Conservation (phyloP, 345 rosid genomes). For the Camelina sativa region DNA sequence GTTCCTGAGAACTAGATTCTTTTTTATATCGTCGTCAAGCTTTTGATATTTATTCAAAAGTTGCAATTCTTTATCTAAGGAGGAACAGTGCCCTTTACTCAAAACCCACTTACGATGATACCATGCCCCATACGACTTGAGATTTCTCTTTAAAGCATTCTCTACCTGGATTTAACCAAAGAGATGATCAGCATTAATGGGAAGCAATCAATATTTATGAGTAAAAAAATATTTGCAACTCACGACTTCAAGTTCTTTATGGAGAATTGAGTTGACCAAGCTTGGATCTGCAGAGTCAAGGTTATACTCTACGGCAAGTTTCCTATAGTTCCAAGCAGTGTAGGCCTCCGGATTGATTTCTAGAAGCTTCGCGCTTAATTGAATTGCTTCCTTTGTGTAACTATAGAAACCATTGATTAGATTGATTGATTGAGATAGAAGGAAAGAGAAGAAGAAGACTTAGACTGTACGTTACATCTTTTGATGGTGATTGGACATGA, state of each 20-base stretch:
- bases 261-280: slow-evolving; percentile 53
- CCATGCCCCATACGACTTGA: slow-evolving; percentile 83
- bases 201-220: background rate
- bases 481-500: slow-evolving; percentile 62
- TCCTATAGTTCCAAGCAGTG: slow-evolving; percentile 86
- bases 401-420: slow-evolving; percentile 33
- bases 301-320: slow-evolving; percentile 53
- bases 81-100: background rate
- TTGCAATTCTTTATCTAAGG: slow-evolving; percentile 38
- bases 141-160: background rate
- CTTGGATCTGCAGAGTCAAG: slow-evolving; percentile 52
- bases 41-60: slow-evolving; percentile 59
- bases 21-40: slow-evolving; percentile 39
- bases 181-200: background rate
- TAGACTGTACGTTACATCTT: slow-evolving; percentile 51
- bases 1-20: slow-evolving; percentile 45
- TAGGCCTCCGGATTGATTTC: slow-evolving; percentile 72
- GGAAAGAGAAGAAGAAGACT: too few species aligned
- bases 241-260: slow-evolving; percentile 69
- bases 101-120: slow-evolving; percentile 86
- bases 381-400: slow-evolving; percentile 69
- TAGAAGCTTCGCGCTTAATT: slow-evolving; percentile 68
- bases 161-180: background rate
- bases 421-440: too few species aligned
- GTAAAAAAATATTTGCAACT: background rate